Conservation (phyloP, 164 flowering plant species). For the Amborella trichopoda region DNA sequence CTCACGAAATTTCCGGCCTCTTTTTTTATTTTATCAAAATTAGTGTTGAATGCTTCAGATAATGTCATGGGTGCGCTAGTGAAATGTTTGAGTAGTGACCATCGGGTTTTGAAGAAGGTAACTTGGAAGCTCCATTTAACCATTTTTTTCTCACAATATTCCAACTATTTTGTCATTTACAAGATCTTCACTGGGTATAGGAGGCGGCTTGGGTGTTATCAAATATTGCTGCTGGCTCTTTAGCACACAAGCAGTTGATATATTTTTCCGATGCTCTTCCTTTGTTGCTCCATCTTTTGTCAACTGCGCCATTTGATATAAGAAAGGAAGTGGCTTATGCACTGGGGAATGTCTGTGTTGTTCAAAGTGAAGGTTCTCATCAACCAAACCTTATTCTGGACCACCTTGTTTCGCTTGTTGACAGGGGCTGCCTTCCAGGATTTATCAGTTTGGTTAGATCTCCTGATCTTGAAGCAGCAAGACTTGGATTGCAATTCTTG, state of each 20-base stretch:
- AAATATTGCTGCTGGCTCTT: constrained; percentile 86
- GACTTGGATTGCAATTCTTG: constrained; percentile 84
- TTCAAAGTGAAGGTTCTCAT: constrained; percentile 40
- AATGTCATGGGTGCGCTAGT: constrained; percentile 39
- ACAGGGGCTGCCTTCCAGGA: constrained; percentile 74
- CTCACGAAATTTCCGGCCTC: background rate
- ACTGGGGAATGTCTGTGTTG: constrained; percentile 89
- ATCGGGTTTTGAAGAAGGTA: constrained; percentile 94
- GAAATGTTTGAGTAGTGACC: constrained; percentile 83
- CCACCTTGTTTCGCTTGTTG: constrained; percentile 71
- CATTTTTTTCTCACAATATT: constrained; percentile 1
- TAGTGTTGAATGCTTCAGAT: constrained; percentile 27
- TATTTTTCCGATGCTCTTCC: constrained; percentile 56
- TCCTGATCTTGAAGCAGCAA: constrained; percentile 86
- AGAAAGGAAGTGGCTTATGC: constrained; percentile 89
- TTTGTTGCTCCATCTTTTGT: constrained; percentile 50
- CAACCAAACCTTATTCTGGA: constrained; percentile 60
- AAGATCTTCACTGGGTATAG: constrained; percentile 23
- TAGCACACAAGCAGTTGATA: constrained; percentile 68
- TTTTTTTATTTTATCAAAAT: background rate
- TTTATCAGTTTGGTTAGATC: constrained; percentile 77
- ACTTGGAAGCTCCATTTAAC: background rate
- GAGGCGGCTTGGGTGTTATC: constrained; percentile 98
- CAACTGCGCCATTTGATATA: constrained; percentile 82
- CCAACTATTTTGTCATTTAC: background rate